Conservation (phyloP, 148 eudicot species). For the Fallopia convolvulus region DNA sequence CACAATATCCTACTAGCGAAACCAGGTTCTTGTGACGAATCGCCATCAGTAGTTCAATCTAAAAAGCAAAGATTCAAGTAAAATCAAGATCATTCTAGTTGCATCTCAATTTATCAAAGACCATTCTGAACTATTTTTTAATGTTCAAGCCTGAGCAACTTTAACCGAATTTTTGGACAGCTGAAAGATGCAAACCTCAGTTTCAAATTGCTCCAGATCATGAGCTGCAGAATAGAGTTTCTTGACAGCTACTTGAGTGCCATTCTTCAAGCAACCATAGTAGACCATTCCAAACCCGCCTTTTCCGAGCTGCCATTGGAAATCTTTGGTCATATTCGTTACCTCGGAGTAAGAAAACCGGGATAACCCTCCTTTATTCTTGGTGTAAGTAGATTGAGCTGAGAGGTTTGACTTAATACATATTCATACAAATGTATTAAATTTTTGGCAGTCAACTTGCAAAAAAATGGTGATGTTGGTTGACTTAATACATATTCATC, state of each 20-base stretch:
- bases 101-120: neutral
- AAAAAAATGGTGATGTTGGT: neutral
- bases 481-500: neutral
- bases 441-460: neutral
- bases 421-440: too few relatives aligned
- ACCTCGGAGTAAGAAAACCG: conserved; percentile 28
- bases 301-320: conserved; percentile 25
- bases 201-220: conserved; percentile 32
- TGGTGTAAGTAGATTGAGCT: neutral
- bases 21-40: conserved; percentile 44
- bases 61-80: neutral
- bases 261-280: conserved; percentile 23
- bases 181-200: conserved; percentile 21
- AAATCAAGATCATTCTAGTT: neutral
- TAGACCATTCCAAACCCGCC: conserved; percentile 42
- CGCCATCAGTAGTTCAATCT: conserved; percentile 24
- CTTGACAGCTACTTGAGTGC: conserved; percentile 40
- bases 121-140: neutral
- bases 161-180: neutral
- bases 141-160: neutral
- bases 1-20: conserved; percentile 42
- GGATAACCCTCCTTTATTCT: conserved; percentile 9
- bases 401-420: neutral
- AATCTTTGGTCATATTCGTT: conserved; percentile 22
- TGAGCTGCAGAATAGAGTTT: conserved; percentile 20